These are phyloP conservation scores for Aegle marmelos DNA, from an alignment of 345 rosid species.

Conservation along the genomic window DNA sequence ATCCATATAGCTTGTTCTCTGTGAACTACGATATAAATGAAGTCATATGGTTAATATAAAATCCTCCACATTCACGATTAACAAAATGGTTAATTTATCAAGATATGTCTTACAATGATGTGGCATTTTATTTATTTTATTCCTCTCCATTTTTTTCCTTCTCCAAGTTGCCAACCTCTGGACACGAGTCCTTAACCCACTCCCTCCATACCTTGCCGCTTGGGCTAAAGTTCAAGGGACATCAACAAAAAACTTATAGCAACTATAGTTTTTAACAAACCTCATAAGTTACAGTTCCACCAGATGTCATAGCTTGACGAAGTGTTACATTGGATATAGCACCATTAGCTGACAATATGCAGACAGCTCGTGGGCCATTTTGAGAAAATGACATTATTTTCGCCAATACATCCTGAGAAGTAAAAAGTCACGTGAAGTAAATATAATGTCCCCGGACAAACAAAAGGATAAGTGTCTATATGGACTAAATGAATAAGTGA, in stretches of 20 bases:
- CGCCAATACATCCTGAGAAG: slow-evolving; percentile 37
- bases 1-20: neutral
- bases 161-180: neutral
- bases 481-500: no score
- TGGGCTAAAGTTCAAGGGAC: neutral
- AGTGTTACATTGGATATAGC: slow-evolving; percentile 51
- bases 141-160: neutral
- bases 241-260: neutral
- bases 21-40: neutral
- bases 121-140: neutral
- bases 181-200: neutral
- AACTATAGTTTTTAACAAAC: slow-evolving; percentile 20
- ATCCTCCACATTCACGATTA: neutral
- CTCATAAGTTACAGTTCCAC: slow-evolving; percentile 54
- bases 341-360: slow-evolving; percentile 45
- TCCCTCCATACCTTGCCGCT: neutral
- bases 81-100: neutral
- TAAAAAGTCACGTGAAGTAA: neutral
- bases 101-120: neutral
- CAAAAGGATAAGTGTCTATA: neutral
- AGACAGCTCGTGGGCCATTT: slow-evolving; percentile 38
- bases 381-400: slow-evolving; percentile 40
- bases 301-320: slow-evolving; percentile 42
- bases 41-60: neutral
- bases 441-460: neutral